Percentiles rank a stretch among this genome's conserved stretches.
Evolutionary conservation across 371 early-diverging fungal genomes (phyloP).

Genomic region (Rhizopus delemar): DNA sequence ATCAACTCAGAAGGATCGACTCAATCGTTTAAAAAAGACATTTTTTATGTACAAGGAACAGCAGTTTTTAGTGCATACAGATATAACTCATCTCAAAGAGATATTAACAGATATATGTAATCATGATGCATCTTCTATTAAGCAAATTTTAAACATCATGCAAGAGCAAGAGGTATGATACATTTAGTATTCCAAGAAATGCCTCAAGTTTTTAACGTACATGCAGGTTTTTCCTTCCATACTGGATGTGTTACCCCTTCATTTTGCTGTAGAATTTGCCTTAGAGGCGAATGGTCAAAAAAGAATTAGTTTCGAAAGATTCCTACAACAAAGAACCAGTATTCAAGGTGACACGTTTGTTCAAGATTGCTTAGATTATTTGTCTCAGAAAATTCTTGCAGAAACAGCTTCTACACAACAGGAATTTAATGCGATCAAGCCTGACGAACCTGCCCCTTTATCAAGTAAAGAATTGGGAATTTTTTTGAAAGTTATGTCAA

Average conservation of each 20-base stretch:
- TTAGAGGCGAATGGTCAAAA: constrained; percentile 76
- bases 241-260: constrained; percentile 67
- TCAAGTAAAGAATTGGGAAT: constrained; percentile 65
- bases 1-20: neutral
- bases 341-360: constrained; percentile 69
- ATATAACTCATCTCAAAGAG: neutral
- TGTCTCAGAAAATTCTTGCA: constrained; percentile 63
- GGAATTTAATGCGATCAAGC: neutral
- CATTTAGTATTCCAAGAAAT: neutral
- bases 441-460: constrained; percentile 38
- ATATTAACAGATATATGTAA: constrained; percentile 62
- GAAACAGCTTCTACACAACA: constrained; percentile 26
- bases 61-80: neutral
- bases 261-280: constrained; percentile 80
- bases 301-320: constrained; percentile 79
- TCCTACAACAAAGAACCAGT: constrained; percentile 73
- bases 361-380: constrained; percentile 72
- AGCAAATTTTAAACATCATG: constrained; percentile 77
- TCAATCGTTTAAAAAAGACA: neutral
- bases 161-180: constrained; percentile 73
- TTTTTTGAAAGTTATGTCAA: constrained; percentile 59
- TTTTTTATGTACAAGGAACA: neutral
- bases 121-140: constrained; percentile 65
- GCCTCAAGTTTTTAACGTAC: neutral
- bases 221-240: constrained; percentile 67